Base-by-base conservation (phyloP, 148 eudicot genomes). In the Beta vulgaris region DNA sequence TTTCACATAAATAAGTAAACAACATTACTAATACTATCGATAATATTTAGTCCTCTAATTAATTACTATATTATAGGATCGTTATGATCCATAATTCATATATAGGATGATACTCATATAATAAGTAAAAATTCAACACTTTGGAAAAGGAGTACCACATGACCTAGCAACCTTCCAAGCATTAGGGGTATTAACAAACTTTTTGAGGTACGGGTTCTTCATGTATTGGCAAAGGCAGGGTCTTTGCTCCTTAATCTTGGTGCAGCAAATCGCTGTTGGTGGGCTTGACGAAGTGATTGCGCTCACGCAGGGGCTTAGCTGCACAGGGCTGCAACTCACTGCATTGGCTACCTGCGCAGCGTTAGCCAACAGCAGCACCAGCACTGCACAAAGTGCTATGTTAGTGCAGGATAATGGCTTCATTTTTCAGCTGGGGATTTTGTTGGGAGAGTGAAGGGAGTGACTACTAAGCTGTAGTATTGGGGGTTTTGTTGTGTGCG, bases 151-250 rank as follows among this genome's bases (percentile, higher is more conserved):
- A 51, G 80, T 86, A 46, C 82, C 74, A 48, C 96, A 90, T 18
- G 76, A 31, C 48, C 35, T 43, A 40, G 86, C 82, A 68, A 87
- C 84, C 61, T 82, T 85, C 76, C 62, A 81, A 28, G 90, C 90
- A 60, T 78, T 78, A 15, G 90, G 90, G 32, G 87, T 81, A 51
- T 68, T 82, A 14, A 89, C 81, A 76, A 78, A 85, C 71, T 82
- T 76, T 73, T 72, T 82, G 15, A 84, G 82, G 37, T 39, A 66
- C 16, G 88, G 93, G 65, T 87, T 71, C 81, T 66, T 89, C 74
- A 79, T 65, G 81, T 85, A 89, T 69, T 82, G 79, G 80, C 90
- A 89, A 59, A 89, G 88, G 72, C 93, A 89, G 21, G 93, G 87
- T 75, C 55, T 82, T 51, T 87, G 90, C 57, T 87, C 75, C 72